Conservation (phyloP, 176 grass and related monocot species). For the Poa pratensis region DNA sequence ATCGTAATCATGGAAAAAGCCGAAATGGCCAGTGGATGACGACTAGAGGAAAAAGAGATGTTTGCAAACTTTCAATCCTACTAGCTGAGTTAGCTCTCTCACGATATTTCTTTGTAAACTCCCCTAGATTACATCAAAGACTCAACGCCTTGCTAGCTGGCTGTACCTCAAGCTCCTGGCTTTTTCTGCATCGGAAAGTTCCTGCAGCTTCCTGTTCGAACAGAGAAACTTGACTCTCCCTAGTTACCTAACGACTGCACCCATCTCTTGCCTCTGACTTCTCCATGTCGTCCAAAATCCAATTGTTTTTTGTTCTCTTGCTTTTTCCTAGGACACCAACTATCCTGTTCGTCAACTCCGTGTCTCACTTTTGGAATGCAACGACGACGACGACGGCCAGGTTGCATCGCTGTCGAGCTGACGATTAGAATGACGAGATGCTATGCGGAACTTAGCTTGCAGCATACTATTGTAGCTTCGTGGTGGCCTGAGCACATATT, state of each 20-base stretch:
- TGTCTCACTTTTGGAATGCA: slow-evolving; percentile 46
- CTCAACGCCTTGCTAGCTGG: background rate
- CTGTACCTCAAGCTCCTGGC: background rate
- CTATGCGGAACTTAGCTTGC: background rate
- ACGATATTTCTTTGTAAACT: no score
- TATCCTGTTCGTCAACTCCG: slow-evolving; percentile 17
- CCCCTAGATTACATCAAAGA: no score
- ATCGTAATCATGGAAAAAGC: no score
- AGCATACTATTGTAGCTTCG: background rate
- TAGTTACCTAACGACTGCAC: slow-evolving; percentile 19
- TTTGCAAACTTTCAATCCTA: no score
- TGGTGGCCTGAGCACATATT: no score
- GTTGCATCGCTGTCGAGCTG: background rate
- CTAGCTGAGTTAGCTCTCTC: no score
- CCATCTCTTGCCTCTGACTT: slow-evolving; percentile 29
- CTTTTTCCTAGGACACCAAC: background rate
- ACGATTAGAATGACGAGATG: background rate
- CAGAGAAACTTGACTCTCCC: slow-evolving; percentile 2
- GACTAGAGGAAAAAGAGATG: no score
- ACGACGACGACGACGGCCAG: background rate
- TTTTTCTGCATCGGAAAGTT: slow-evolving; percentile 34
- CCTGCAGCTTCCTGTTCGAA: slow-evolving; percentile 31
- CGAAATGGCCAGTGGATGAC: no score
- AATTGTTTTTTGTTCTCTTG: background rate
- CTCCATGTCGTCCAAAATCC: slow-evolving; percentile 11